Evolutionary conservation across 805 yeast species (phyloP).

Genomic region (Metschnikowia cubensis): DNA sequence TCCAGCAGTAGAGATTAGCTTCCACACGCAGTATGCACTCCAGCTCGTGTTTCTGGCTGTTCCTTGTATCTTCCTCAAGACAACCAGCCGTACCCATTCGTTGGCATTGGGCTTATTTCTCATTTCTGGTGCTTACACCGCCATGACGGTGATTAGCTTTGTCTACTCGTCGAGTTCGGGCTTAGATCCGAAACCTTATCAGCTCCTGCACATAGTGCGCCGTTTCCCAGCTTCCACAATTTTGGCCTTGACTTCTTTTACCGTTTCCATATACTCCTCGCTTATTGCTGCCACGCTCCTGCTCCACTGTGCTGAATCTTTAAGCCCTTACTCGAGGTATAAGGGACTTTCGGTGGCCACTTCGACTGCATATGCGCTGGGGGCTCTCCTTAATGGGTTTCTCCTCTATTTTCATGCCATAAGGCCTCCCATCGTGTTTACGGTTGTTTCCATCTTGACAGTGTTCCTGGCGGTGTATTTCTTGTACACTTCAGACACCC

Average conservation of each 20-base stretch:
- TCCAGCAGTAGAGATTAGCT: slow-evolving; percentile 4
- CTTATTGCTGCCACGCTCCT: slow-evolving; percentile 46
- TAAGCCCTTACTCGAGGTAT: slow-evolving; percentile 42
- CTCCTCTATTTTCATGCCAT: neutral
- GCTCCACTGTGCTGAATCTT: slow-evolving; percentile 49
- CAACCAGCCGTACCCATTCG: slow-evolving; percentile 44
- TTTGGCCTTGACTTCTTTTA: slow-evolving; percentile 42
- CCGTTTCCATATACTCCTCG: slow-evolving; percentile 45
- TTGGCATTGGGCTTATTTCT: slow-evolving; percentile 41
- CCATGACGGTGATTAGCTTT: slow-evolving; percentile 35
- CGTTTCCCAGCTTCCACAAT: slow-evolving; percentile 40
- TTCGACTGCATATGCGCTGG: slow-evolving; percentile 7
- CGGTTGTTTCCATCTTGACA: neutral
- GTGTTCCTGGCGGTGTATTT: neutral
- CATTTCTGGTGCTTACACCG: slow-evolving; percentile 31
- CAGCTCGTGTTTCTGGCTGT: slow-evolving; percentile 39
- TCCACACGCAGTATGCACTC: slow-evolving; percentile 29
- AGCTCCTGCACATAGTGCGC: slow-evolving; percentile 29
- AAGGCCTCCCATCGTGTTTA: neutral
- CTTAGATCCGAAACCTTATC: slow-evolving; percentile 20
- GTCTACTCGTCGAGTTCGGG: slow-evolving; percentile 21
- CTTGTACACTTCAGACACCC: neutral
- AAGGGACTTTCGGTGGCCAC: slow-evolving; percentile 11
- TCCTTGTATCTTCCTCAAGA: slow-evolving; percentile 43
- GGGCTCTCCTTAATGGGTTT: neutral